Conservation (phyloP, 1,284 basidiomycete genomes). For the Melampsora abietis-canadensis region DNA sequence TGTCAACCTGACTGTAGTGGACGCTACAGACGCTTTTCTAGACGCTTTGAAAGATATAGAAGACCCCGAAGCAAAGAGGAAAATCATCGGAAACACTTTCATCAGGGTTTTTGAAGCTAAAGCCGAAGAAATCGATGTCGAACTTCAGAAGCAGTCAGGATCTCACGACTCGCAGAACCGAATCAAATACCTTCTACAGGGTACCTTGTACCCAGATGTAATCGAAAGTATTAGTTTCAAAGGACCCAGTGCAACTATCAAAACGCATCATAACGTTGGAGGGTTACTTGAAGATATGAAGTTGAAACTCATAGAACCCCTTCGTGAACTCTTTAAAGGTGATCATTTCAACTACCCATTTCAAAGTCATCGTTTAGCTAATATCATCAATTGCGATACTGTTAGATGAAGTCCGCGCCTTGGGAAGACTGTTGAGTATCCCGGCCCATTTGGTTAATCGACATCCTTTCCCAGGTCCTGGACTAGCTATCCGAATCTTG, state of each 20-base stretch:
- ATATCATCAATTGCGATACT: background rate
- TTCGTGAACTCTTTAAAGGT: constrained; percentile 98
- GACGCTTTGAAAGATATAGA: constrained; percentile 82
- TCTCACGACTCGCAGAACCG: constrained; percentile 65
- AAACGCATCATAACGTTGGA: constrained; percentile 99
- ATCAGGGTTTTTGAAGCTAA: constrained; percentile 96
- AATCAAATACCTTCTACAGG: constrained; percentile 95
- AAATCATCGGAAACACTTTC: constrained; percentile 98
- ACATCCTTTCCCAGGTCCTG: constrained; percentile 99
- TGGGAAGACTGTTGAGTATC: constrained; percentile 85
- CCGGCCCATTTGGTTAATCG: constrained; percentile 89
- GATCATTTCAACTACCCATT: constrained; percentile 44
- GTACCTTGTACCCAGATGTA: constrained; percentile 98
- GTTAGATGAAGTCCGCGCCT: constrained; percentile 87
- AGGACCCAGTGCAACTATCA: constrained; percentile 97
- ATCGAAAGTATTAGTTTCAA: constrained; percentile 99
- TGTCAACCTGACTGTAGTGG: constrained; percentile 92
- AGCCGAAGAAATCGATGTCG: constrained; percentile 81
- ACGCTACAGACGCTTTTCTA: constrained; percentile 91
- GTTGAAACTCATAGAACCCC: constrained; percentile 94
- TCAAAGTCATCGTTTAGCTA: background rate
- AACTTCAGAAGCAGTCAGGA: constrained; percentile 68
- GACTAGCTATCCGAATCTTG: constrained; percentile 96
- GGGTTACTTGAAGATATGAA: constrained; percentile 97
- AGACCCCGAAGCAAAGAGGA: constrained; percentile 95